A percentile compares a stretch with the other conserved stretches of the same genome.
These are phyloP conservation scores for Nidularia sp. DNA, from an alignment of 768 basidiomycete genomes.

Conservation along the genomic window DNA sequence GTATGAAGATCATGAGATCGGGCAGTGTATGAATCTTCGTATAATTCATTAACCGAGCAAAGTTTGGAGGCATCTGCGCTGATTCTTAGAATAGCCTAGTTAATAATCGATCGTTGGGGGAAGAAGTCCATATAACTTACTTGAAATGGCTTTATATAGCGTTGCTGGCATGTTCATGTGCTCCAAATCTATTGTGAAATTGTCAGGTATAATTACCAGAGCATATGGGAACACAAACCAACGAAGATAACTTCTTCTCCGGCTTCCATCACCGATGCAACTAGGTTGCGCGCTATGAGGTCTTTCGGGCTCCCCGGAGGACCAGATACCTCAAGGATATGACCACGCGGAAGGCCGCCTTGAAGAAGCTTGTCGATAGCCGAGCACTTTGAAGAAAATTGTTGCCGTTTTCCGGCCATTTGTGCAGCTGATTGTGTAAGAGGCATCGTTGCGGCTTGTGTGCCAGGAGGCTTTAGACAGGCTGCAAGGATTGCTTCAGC, in stretches of 20 bases:
- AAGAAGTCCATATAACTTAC: constrained; percentile 12
- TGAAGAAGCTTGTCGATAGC: constrained; percentile 57
- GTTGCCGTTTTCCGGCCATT: constrained; percentile 19
- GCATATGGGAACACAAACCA: constrained; percentile 37
- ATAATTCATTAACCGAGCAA: constrained; percentile 30
- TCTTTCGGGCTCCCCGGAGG: constrained; percentile 73
- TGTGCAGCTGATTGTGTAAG: constrained; percentile 59
- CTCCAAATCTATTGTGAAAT: constrained; percentile 34
- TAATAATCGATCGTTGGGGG: background rate
- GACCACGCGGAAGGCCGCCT: constrained; percentile 59
- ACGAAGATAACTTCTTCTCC: constrained; percentile 57
- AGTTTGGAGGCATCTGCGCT: background rate
- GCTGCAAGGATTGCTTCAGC: constrained; percentile 43
- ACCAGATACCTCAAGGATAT: constrained; percentile 71
- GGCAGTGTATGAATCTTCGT: constrained; percentile 39
- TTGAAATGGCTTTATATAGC: constrained; percentile 19
- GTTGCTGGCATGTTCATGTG: constrained; percentile 34
- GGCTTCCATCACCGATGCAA: constrained; percentile 39
- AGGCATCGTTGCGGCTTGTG: constrained; percentile 15
- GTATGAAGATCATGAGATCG: constrained; percentile 56
- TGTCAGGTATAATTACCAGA: background rate
- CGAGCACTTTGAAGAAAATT: constrained; percentile 37
- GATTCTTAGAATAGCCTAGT: background rate
- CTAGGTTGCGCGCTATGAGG: constrained; percentile 44
- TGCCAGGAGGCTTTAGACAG: constrained; percentile 24